These are phyloP conservation scores for Talaromyces sp. DNA, from an alignment of 2,329 filamentous ascomycete species.

Conservation along the genomic window DNA sequence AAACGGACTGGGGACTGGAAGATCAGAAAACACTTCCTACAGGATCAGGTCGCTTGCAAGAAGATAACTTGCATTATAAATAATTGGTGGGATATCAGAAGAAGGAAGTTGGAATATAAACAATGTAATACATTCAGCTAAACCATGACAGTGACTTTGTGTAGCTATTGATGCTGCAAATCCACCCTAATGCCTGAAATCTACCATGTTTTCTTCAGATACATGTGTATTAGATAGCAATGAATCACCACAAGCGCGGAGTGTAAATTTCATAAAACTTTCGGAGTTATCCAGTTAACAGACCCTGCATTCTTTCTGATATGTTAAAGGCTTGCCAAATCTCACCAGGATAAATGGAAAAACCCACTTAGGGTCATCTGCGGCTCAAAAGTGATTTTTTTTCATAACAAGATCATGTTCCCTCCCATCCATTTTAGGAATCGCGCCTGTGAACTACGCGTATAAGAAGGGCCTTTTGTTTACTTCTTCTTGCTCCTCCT, in stretches of 20 bases:
- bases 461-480: not conserved
- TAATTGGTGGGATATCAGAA: too few species aligned
- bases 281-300: too few species aligned
- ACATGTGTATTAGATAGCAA: not conserved
- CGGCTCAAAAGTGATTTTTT: not conserved
- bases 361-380: not conserved
- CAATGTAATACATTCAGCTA: too few species aligned
- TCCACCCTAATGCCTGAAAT: too few species aligned
- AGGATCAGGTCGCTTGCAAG: too few species aligned
- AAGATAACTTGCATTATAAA: too few species aligned
- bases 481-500: not conserved
- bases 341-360: not conserved
- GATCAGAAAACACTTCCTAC: not conserved
- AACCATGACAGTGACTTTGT: too few species aligned
- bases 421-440: constrained; percentile 1
- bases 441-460: not conserved
- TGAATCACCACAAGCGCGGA: too few species aligned
- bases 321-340: not conserved
- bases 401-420: not conserved
- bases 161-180: too few species aligned
- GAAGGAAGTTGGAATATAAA: too few species aligned
- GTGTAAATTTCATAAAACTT: too few species aligned
- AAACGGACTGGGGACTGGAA: not conserved
- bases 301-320: not conserved
- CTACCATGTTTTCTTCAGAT: too few species aligned